Percentiles rank a stretch among this genome's conserved stretches.
Conservation (phyloP, 2,329 filamentous ascomycete species). For the Fusarium xyrophilum region DNA sequence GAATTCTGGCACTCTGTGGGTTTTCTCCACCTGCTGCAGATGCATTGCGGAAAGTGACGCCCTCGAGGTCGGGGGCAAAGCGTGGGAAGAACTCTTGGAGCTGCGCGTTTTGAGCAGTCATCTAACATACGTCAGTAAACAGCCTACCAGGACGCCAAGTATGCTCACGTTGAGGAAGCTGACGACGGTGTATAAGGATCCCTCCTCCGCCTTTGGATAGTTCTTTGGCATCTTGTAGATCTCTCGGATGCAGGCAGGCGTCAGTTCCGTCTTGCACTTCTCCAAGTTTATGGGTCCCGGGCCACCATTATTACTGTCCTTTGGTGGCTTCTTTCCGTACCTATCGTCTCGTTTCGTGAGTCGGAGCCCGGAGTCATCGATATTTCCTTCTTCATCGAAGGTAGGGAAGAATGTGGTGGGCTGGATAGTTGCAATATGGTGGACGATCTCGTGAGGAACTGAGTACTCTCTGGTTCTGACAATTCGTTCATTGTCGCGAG, state of each 20-base stretch:
- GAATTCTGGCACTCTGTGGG: slow-evolving; percentile 49
- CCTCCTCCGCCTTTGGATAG: slow-evolving; percentile 65
- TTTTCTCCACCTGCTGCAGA: slow-evolving; percentile 65
- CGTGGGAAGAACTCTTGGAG: slow-evolving; percentile 61
- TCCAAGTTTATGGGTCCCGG: slow-evolving; percentile 17
- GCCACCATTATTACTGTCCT: slow-evolving; percentile 22
- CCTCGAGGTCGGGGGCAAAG: slow-evolving; percentile 59
- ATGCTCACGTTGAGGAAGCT: slow-evolving; percentile 51
- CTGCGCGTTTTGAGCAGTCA: slow-evolving; percentile 62
- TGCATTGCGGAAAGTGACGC: slow-evolving; percentile 63
- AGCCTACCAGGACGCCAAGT: neutral
- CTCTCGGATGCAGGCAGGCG: slow-evolving; percentile 53
- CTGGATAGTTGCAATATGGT: slow-evolving; percentile 54
- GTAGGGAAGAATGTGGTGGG: slow-evolving; percentile 52
- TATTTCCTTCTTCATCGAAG: neutral
- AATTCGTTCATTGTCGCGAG: slow-evolving; percentile 50
- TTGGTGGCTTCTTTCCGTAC: neutral
- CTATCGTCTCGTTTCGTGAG: neutral
- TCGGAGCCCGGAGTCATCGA: neutral
- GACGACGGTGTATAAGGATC: slow-evolving; percentile 68
- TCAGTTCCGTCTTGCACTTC: slow-evolving; percentile 49
- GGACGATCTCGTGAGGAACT: slow-evolving; percentile 45
- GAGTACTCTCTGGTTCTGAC: slow-evolving; percentile 50
- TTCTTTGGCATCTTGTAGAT: slow-evolving; percentile 53
- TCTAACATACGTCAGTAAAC: slow-evolving; percentile 38